These are phyloP conservation scores for Suillus lakei DNA, from an alignment of 768 basidiomycete species.

Conservation along the genomic window DNA sequence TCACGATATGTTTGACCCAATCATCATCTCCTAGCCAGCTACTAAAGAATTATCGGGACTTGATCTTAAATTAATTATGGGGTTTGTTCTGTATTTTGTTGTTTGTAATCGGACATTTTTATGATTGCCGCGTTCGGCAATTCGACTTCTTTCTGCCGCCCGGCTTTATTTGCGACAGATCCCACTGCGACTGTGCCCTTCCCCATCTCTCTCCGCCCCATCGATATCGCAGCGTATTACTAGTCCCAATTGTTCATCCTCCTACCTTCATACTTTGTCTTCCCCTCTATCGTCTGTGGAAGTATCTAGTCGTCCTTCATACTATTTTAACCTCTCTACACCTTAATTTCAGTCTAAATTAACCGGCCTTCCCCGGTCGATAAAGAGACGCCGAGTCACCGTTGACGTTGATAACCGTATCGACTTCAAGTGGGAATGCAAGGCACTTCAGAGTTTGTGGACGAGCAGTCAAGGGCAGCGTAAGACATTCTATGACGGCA, in stretches of 20 bases:
- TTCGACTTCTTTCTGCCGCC: conserved; percentile 40
- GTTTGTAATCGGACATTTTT: conserved; percentile 35
- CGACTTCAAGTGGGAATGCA: conserved; percentile 30
- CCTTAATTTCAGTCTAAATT: conserved; percentile 41
- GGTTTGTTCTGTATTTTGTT: conserved; percentile 6
- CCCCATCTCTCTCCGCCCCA: conserved; percentile 34
- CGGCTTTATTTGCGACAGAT: conserved; percentile 47
- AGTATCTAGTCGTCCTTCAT: neutral
- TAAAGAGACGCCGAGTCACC: conserved; percentile 46
- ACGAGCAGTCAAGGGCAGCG: conserved; percentile 36
- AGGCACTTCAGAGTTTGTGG: conserved; percentile 28
- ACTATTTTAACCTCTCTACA: conserved; percentile 18
- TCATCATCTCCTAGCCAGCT: no score
- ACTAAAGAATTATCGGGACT: neutral
- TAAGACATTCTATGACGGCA: conserved; percentile 17
- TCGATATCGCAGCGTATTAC: conserved; percentile 30
- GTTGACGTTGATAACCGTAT: conserved; percentile 44
- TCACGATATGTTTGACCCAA: neutral
- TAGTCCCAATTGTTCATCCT: conserved; percentile 14
- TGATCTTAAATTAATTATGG: neutral
- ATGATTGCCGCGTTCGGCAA: conserved; percentile 44
- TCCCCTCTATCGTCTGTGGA: neutral
- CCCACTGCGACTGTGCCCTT: conserved; percentile 37
- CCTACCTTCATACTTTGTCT: neutral
- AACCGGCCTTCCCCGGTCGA: conserved; percentile 46